Conservation (phyloP, 768 basidiomycete species). For the Tylopilus sp. region DNA sequence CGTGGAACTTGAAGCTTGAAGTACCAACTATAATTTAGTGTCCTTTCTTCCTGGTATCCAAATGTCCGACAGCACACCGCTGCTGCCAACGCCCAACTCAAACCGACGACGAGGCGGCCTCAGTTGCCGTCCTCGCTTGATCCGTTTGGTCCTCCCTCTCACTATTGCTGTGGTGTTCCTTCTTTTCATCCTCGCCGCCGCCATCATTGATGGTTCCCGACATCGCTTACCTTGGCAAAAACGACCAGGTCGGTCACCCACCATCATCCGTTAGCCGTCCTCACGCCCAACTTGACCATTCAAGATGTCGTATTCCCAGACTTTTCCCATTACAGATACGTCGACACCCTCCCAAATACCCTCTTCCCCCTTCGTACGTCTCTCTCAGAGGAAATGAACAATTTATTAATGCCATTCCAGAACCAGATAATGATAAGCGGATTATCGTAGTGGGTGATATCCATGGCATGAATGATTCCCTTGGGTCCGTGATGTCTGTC, state of each 20-base stretch:
- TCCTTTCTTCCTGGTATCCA: too few relatives aligned
- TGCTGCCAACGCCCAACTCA: conserved; percentile 4
- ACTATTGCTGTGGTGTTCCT: conserved; percentile 39
- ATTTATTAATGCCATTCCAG: conserved; percentile 32
- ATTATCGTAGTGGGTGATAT: conserved; percentile 84
- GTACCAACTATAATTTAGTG: too few relatives aligned
- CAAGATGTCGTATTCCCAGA: conserved; percentile 39
- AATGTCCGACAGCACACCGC: conserved; percentile 13
- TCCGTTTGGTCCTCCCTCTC: conserved; percentile 27
- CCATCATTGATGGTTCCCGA: conserved; percentile 19
- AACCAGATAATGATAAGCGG: conserved; percentile 46
- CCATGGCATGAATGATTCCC: conserved; percentile 72
- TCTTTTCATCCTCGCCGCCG: conserved; percentile 39
- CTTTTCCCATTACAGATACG: conserved; percentile 47
- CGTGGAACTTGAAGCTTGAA: too few relatives aligned
- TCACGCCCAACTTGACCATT: neutral
- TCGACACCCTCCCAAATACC: conserved; percentile 40
- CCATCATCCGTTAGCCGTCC: neutral
- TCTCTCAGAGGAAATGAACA: neutral
- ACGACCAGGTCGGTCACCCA: conserved; percentile 12
- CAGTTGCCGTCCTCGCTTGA: neutral
- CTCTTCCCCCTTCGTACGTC: conserved; percentile 55
- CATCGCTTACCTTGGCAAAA: conserved; percentile 5
- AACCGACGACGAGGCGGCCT: neutral
- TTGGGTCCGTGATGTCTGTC: conserved; percentile 49